Conservation (phyloP, 352 stramenopile genomes). For the Globisporangium recalcitrans region DNA sequence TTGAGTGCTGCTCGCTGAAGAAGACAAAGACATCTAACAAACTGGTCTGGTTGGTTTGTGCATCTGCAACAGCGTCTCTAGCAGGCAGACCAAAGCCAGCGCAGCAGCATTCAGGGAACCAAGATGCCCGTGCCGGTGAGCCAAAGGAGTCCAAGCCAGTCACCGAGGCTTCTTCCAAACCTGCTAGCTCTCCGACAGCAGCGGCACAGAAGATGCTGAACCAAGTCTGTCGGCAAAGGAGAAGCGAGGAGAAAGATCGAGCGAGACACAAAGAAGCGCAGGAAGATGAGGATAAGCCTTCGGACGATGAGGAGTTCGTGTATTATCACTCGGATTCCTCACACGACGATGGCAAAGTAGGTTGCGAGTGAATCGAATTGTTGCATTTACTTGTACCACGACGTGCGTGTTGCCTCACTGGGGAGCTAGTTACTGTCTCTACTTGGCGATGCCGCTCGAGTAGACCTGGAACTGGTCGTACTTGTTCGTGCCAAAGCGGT, state of each 20-base stretch:
- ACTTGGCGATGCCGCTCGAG: slow-evolving; percentile 89
- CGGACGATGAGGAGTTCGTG: slow-evolving; percentile 1
- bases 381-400: background rate
- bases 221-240: background rate
- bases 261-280: background rate
- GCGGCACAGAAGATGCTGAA: background rate
- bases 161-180: background rate
- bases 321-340: slow-evolving; percentile 1
- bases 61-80: background rate
- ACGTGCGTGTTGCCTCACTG: background rate
- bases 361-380: background rate
- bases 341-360: background rate
- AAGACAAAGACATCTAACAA: background rate
- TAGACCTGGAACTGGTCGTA: slow-evolving; percentile 94
- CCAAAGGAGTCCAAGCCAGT: background rate
- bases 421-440: slow-evolving; percentile 15
- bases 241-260: background rate
- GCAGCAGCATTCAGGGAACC: background rate
- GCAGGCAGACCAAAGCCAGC: background rate
- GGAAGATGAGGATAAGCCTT: background rate
- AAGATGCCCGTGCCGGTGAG: background rate
- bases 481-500: slow-evolving; percentile 94
- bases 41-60: background rate
- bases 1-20: background rate
- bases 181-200: background rate